phyloP scores from a whole-genome alignment of 768 basidiomycete species.

The Tylopilus cervinicoccineus region DNA sequence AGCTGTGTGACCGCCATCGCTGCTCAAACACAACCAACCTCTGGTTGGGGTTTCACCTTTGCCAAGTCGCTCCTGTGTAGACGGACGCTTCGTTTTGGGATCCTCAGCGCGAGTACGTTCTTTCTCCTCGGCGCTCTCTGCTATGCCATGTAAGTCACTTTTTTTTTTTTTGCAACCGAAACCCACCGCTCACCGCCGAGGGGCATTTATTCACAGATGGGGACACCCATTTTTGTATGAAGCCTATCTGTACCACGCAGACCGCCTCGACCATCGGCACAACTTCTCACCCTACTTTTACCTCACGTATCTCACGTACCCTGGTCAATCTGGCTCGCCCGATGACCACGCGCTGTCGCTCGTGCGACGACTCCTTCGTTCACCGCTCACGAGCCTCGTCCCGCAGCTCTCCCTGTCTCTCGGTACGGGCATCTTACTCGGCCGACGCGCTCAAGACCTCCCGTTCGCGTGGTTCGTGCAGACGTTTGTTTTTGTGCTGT shows the following conservation, averaged over 20 bases:
- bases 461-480: constrained; percentile 89
- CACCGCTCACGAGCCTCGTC: constrained; percentile 76
- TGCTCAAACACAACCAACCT: constrained; percentile 15
- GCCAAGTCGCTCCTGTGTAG: constrained; percentile 43
- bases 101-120: constrained; percentile 71
- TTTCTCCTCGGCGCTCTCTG: constrained; percentile 53
- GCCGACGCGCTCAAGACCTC: constrained; percentile 53
- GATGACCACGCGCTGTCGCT: constrained; percentile 21
- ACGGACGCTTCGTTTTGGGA: constrained; percentile 57
- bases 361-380: constrained; percentile 50
- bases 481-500: constrained; percentile 86
- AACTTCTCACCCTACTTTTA: constrained; percentile 99
- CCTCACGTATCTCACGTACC: constrained; percentile 85
- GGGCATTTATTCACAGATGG: constrained; percentile 56
- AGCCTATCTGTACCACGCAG: constrained; percentile 89
- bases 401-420: constrained; percentile 78
- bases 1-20: constrained; percentile 48
- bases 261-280: constrained; percentile 92
- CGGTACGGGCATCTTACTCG: constrained; percentile 71
- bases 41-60: constrained; percentile 23
- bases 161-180: constrained; percentile 4
- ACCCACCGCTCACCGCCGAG: background rate
- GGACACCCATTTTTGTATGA: constrained; percentile 89
- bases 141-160: constrained; percentile 67
- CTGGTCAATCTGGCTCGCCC: constrained; percentile 30